A percentile compares a stretch with the other conserved stretches of the same genome.
Evolutionary conservation across 2,329 filamentous ascomycete species (phyloP).

Genomic region (Ascochyta pisi): DNA sequence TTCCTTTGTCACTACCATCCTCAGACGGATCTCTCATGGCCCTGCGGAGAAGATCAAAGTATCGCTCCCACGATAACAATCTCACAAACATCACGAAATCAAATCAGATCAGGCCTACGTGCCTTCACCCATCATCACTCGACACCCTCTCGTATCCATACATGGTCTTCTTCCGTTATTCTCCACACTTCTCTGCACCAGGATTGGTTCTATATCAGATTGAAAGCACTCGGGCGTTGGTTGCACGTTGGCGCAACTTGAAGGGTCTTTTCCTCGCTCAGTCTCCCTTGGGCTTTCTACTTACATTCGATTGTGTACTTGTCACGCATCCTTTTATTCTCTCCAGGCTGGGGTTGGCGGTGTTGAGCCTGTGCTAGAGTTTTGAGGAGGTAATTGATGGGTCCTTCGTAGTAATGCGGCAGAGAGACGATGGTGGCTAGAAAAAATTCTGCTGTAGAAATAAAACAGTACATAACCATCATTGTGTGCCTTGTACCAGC

Average conservation of each 20-base stretch:
- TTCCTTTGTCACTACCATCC: conserved; percentile 48
- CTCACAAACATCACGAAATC: conserved; percentile 44
- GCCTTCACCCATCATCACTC: conserved; percentile 32
- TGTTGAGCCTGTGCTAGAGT: conserved; percentile 28
- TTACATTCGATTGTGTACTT: conserved; percentile 21
- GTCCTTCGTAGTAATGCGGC: conserved; percentile 38
- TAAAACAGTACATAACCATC: conserved; percentile 27
- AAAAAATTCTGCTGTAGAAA: conserved; percentile 31
- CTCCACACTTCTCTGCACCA: conserved; percentile 26
- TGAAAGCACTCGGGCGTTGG: conserved; percentile 11
- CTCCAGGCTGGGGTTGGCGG: conserved; percentile 31
- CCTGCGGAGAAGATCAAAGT: conserved; percentile 38
- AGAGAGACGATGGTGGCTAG: conserved; percentile 31
- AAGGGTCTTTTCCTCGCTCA: conserved; percentile 13
- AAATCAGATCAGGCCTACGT: conserved; percentile 41
- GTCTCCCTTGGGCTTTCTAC: conserved; percentile 13
- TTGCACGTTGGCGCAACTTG: conserved; percentile 12
- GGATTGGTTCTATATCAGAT: conserved; percentile 21
- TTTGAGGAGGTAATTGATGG: conserved; percentile 28
- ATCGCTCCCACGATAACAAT: conserved; percentile 29
- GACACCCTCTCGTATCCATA: conserved; percentile 28
- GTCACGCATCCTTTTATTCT: conserved; percentile 32
- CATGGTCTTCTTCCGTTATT: conserved; percentile 26
- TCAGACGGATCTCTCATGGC: conserved; percentile 40
- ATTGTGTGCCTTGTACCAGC: neutral